Base-by-base conservation (phyloP, 345 rosid species). In the Populus euphratica region DNA sequence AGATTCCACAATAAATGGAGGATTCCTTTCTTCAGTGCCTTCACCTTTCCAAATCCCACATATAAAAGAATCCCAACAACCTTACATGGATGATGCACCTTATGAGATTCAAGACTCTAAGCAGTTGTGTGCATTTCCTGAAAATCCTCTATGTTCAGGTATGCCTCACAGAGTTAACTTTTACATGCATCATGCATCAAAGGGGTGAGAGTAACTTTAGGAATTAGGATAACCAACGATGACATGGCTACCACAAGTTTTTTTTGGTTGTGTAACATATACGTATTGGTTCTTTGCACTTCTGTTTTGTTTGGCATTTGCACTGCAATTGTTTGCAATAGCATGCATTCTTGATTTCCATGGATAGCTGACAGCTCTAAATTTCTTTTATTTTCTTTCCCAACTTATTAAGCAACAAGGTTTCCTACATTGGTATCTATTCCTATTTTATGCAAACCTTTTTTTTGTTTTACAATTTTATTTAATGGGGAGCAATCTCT, bases 1-100 rank as follows among this genome's bases (percentile, higher is more conserved):
- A 7, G 94, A 93, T 87, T 91, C 96, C 36, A 88, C 97, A 18
- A 91, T 92, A 82, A 93, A 93, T 78, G 97, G 98, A 81, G 91
- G 88, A 77, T 79, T 75, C 77, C 76, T 78, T 72, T 85, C 85
- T 78, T 78, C 87, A 31, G 77, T 86, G 84, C 91, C 97, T 72
- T 93, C 99, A 33, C 94, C 93, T 35, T 85, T 93, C 43, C 69
- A 86, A 76, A 78, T 90, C 76, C 87, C 91, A 41, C 81, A 87
- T 84, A 87, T 88, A 63, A 86, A 82, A 86, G 90, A 87, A 35
- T 81, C 84, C 78, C 86, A 81, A 70, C 84, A 79, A 35, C 86
- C 89, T 25, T 84, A 81, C 81, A 31, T 70, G 86, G 91, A 86
- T 64, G 69, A 68, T 72, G 39, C 82, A 75, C 70, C 88, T 72